phyloP scores from a whole-genome alignment of 345 rosid genomes.

The Acer yangbiense region DNA sequence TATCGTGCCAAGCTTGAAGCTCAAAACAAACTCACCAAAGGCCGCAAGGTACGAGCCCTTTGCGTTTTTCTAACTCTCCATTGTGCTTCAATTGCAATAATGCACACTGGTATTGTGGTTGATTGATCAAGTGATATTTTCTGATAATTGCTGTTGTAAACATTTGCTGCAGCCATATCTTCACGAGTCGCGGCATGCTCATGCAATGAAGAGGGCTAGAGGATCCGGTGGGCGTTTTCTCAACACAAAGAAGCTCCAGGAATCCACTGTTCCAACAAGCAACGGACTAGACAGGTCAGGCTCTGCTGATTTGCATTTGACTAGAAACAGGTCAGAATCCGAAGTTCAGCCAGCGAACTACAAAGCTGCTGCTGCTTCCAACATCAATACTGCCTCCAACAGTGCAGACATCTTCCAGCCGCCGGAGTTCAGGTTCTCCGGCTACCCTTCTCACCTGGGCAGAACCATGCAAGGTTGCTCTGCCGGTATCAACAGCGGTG shows the following conservation, averaged over 20 bases:
- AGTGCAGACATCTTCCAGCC: slow-evolving; percentile 48
- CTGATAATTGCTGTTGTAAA: neutral
- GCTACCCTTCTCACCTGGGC: slow-evolving; percentile 40
- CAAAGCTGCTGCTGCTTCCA: slow-evolving; percentile 42
- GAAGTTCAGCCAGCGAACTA: slow-evolving; percentile 34
- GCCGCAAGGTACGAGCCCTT: slow-evolving; percentile 55
- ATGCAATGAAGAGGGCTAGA: slow-evolving; percentile 79
- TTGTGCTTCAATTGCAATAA: slow-evolving; percentile 2
- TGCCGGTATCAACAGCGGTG: slow-evolving; percentile 41
- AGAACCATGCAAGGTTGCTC: slow-evolving; percentile 34
- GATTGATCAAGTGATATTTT: neutral
- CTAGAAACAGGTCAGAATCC: slow-evolving; percentile 33
- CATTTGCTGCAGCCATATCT: slow-evolving; percentile 74
- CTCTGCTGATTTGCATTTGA: slow-evolving; percentile 24
- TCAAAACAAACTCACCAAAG: slow-evolving; percentile 63
- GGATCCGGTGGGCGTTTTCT: slow-evolving; percentile 90
- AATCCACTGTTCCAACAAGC: slow-evolving; percentile 31
- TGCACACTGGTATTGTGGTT: neutral
- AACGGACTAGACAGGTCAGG: slow-evolving; percentile 24
- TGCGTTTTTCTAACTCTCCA: slow-evolving; percentile 6
- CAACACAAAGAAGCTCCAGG: slow-evolving; percentile 54
- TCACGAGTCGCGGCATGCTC: slow-evolving; percentile 87
- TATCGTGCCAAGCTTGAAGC: slow-evolving; percentile 88
- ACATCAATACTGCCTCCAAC: slow-evolving; percentile 46
- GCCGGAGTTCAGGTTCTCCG: slow-evolving; percentile 54